Percentiles rank a stretch among this genome's conserved stretches.
phyloP scores from a whole-genome alignment of 164 flowering plant species.

The Chimonanthus praecox region DNA sequence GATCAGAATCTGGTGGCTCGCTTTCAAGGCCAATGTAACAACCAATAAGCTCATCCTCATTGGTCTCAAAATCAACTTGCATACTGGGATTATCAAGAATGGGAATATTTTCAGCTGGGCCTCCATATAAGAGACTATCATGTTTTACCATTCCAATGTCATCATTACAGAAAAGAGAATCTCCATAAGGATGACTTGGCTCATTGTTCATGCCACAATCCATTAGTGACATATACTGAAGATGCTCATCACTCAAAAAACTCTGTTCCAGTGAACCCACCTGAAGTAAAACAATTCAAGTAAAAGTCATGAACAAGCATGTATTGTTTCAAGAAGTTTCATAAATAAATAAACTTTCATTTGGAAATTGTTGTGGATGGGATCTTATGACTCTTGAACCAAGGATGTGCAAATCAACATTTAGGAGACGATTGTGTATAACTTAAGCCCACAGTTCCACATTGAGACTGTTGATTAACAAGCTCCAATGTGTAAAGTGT shows the following conservation, averaged over 20 bases:
- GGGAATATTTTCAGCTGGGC: neutral
- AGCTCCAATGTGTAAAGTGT: neutral
- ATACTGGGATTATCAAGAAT: no score
- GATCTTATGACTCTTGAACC: neutral
- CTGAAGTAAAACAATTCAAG: conserved; percentile 12
- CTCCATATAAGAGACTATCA: no score
- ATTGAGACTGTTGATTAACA: neutral
- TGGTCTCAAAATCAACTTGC: no score
- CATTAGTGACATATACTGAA: no score
- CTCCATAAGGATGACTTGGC: no score
- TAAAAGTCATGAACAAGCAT: neutral
- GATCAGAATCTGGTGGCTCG: no score
- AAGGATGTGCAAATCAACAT: neutral
- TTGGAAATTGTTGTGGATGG: neutral
- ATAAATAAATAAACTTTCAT: conserved; percentile 6
- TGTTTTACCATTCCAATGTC: no score
- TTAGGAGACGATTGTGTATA: neutral
- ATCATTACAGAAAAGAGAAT: no score
- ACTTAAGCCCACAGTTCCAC: neutral
- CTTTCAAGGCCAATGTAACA: no score
- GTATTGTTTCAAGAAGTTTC: neutral
- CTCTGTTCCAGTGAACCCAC: conserved; percentile 13
- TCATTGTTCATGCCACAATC: neutral
- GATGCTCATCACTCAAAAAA: neutral
- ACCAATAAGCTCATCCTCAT: no score